phyloP scores from a whole-genome alignment of 352 stramenopile species.

The Aphanomyces euteiches region DNA sequence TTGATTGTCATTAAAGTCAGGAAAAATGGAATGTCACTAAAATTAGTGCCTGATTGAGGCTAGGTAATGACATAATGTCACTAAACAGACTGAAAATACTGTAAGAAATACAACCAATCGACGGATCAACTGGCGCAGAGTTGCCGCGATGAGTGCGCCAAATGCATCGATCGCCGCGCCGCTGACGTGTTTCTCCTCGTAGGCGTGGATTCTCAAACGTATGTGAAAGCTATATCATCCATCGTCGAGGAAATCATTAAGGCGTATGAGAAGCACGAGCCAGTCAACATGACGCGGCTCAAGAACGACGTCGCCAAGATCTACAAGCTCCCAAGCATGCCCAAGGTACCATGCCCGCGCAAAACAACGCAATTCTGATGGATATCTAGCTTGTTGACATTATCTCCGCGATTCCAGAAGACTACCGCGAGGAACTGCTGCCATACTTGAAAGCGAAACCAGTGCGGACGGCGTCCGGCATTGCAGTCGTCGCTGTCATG shows the following conservation, averaged over 20 bases:
- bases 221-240: slow-evolving; percentile 81
- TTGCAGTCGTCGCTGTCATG: slow-evolving; percentile 97
- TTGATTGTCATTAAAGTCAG: too few relatives aligned
- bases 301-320: slow-evolving; percentile 90
- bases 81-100: too few relatives aligned
- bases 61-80: too few relatives aligned
- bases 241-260: slow-evolving; percentile 91
- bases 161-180: too few relatives aligned
- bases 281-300: slow-evolving; percentile 92
- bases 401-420: slow-evolving; percentile 90
- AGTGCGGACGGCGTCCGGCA: slow-evolving; percentile 91
- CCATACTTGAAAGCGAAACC: slow-evolving; percentile 94
- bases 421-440: slow-evolving; percentile 89
- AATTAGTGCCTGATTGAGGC: too few relatives aligned
- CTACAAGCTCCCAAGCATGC: slow-evolving; percentile 89
- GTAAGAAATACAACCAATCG: too few relatives aligned
- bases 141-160: too few relatives aligned
- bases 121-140: too few relatives aligned
- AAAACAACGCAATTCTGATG: not conserved
- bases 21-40: too few relatives aligned
- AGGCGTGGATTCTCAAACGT: slow-evolving; percentile 34
- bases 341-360: slow-evolving; percentile 48
- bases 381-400: slow-evolving; percentile 88
- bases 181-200: not conserved
- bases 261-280: slow-evolving; percentile 84